phyloP scores from a whole-genome alignment of 805 yeast species.

The Saccharomycopsis vini region DNA sequence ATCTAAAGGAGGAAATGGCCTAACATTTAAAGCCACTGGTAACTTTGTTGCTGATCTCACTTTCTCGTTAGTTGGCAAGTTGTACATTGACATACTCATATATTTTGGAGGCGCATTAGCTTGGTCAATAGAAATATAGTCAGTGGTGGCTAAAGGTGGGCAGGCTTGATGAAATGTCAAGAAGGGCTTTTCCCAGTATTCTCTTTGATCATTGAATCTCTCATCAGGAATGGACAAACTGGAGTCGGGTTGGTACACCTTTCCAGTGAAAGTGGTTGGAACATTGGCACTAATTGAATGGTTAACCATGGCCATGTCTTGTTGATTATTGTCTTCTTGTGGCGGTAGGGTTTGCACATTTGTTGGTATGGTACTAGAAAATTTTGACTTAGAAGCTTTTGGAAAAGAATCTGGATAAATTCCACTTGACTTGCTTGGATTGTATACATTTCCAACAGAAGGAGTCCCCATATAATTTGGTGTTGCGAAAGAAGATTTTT shows the following conservation, averaged over 20 bases:
- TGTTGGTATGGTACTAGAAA: too few relatives aligned
- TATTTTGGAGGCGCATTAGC: conserved; percentile 78
- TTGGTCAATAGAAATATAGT: conserved; percentile 64
- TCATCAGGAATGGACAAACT: conserved; percentile 24
- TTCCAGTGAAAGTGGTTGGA: conserved; percentile 7
- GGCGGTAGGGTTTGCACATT: too few relatives aligned
- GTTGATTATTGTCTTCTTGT: too few relatives aligned
- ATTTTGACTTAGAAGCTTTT: too few relatives aligned
- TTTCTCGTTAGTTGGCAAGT: conserved; percentile 67
- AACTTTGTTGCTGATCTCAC: conserved; percentile 60
- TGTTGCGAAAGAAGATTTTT: too few relatives aligned
- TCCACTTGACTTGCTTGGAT: too few relatives aligned
- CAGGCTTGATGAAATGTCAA: conserved; percentile 66
- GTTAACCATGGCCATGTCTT: too few relatives aligned
- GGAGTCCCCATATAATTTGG: too few relatives aligned
- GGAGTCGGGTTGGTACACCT: conserved; percentile 5
- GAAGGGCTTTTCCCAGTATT: conserved; percentile 38
- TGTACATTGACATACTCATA: conserved; percentile 71
- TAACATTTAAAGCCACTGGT: conserved; percentile 72
- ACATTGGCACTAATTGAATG: too few relatives aligned
- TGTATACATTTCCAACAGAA: too few relatives aligned
- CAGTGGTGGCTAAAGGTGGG: conserved; percentile 79
- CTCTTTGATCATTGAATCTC: conserved; percentile 29
- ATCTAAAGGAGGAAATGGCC: conserved; percentile 71
- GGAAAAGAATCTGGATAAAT: too few relatives aligned